These are phyloP conservation scores for Syzygium jambos DNA, from an alignment of 345 rosid genomes.

Conservation along the genomic window DNA sequence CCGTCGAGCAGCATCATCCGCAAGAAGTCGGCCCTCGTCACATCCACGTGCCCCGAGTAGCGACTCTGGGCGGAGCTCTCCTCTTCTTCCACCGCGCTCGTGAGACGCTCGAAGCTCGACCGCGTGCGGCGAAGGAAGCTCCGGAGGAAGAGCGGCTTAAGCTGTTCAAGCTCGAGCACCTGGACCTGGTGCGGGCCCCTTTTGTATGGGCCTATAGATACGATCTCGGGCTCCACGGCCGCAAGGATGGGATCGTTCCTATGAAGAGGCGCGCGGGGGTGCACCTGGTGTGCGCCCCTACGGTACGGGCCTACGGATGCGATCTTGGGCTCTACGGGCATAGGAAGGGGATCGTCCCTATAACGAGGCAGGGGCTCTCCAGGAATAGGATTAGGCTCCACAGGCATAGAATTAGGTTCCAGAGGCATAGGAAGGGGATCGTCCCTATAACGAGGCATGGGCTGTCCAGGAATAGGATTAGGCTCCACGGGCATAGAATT, in stretches of 20 bases:
- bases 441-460: too few relatives aligned
- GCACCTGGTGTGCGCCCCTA: too few relatives aligned
- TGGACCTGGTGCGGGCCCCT: background rate
- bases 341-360: too few relatives aligned
- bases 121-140: conserved; percentile 1
- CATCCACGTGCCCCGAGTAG: background rate
- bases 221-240: conserved; percentile 2
- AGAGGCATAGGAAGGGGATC: too few relatives aligned
- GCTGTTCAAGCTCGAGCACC: background rate
- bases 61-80: background rate
- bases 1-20: conserved; percentile 16
- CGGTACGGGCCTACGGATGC: too few relatives aligned
- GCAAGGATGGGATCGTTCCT: background rate
- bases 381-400: too few relatives aligned
- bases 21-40: background rate
- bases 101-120: background rate
- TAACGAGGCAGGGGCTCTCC: too few relatives aligned
- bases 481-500: too few relatives aligned
- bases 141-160: conserved; percentile 4
- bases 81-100: background rate
- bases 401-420: too few relatives aligned
- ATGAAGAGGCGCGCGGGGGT: background rate
- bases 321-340: too few relatives aligned
- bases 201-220: conserved; percentile 13
- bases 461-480: too few relatives aligned